A percentile compares a stretch with the other conserved stretches of the same genome.
Conservation (phyloP, 106 monocot species). For the Apostasia shenzhenica region DNA sequence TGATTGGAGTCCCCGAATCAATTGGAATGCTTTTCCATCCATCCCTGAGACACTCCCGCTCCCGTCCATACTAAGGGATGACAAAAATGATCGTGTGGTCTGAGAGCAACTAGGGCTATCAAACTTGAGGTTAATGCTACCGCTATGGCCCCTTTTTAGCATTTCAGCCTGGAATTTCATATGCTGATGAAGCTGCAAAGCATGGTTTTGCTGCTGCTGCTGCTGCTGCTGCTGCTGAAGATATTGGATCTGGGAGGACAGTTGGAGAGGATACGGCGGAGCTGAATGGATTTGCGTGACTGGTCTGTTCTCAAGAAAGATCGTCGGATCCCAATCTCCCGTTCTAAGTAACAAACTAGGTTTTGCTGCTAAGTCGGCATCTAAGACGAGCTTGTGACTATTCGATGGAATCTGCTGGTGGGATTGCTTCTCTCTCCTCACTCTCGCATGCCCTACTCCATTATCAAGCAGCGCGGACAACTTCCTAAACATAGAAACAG, state of each 20-base stretch:
- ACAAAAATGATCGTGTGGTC: constrained; percentile 63
- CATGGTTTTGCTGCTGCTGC: constrained; percentile 41
- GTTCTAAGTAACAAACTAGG: constrained; percentile 1
- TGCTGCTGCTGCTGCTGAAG: constrained; percentile 47
- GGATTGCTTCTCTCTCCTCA: constrained; percentile 34
- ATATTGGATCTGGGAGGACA: constrained; percentile 24
- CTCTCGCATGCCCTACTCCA: constrained; percentile 63
- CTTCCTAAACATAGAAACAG: constrained; percentile 63
- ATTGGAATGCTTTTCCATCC: constrained; percentile 49
- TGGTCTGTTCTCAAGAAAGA: constrained; percentile 20
- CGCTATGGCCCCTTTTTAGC: constrained; percentile 37
- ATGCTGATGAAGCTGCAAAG: constrained; percentile 56
- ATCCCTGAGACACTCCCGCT: constrained; percentile 63
- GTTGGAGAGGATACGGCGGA: constrained; percentile 10
- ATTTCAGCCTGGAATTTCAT: constrained; percentile 74
- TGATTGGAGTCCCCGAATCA: constrained; percentile 50
- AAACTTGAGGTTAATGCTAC: constrained; percentile 74
- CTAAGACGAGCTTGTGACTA: constrained; percentile 39
- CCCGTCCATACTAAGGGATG: constrained; percentile 81
- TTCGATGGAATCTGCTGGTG: constrained; percentile 12
- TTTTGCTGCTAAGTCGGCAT: constrained; percentile 16
- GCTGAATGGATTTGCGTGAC: constrained; percentile 9
- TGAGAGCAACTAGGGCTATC: constrained; percentile 63
- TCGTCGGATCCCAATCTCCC: constrained; percentile 21
- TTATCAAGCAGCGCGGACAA: constrained; percentile 52